These are phyloP conservation scores for Candida caryicola DNA, from an alignment of 805 yeast genomes.

Conservation along the genomic window DNA sequence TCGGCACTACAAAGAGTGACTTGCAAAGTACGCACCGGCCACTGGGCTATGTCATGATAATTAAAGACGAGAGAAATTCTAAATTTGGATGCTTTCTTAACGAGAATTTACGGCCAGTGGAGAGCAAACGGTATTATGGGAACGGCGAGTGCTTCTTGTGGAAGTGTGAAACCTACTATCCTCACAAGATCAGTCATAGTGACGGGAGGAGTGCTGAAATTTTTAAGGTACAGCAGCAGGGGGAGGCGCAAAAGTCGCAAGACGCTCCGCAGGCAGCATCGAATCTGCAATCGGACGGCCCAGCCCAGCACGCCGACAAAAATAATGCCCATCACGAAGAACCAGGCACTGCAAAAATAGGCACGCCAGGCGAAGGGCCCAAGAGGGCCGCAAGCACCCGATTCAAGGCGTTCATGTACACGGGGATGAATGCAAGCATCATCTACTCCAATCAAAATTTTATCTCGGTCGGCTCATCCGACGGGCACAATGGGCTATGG, in stretches of 20 bases:
- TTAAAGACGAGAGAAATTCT: slow-evolving; percentile 61
- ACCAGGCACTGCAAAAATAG: not conserved
- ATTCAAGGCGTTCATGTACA: slow-evolving; percentile 80
- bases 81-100: slow-evolving; percentile 79
- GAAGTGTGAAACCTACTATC: slow-evolving; percentile 56
- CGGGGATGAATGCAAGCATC: slow-evolving; percentile 83
- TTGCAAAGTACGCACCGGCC: slow-evolving; percentile 22
- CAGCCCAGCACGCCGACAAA: too few species aligned
- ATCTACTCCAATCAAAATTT: slow-evolving; percentile 77
- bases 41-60: slow-evolving; percentile 70
- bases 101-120: slow-evolving; percentile 69
- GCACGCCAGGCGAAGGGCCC: too few species aligned
- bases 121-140: slow-evolving; percentile 75
- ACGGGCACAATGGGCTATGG: slow-evolving; percentile 92
- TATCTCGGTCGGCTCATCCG: slow-evolving; percentile 86
- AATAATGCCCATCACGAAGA: too few species aligned
- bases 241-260: too few species aligned
- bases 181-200: slow-evolving; percentile 12
- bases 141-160: slow-evolving; percentile 95
- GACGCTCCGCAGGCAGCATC: too few species aligned
- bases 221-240: too few species aligned
- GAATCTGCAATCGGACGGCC: too few species aligned
- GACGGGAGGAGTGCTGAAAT: too few species aligned
- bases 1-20: slow-evolving; percentile 8
- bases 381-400: slow-evolving; percentile 29